Conservation (phyloP, 345 rosid species). For the Erucastrum elatum region DNA sequence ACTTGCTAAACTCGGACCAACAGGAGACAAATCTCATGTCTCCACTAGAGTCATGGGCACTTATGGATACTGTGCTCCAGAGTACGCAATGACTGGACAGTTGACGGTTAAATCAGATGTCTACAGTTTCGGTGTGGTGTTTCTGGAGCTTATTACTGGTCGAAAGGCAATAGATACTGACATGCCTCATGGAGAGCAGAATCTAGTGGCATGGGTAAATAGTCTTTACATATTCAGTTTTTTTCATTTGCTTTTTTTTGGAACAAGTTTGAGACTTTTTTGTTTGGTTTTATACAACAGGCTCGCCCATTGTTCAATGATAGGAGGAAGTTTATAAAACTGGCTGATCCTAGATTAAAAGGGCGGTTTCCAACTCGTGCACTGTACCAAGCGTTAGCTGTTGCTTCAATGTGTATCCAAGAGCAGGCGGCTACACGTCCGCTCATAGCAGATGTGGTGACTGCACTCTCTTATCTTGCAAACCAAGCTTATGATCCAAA, state of each 20-base stretch:
- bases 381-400: slow-evolving; percentile 90
- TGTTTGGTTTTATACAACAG: slow-evolving; percentile 45
- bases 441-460: slow-evolving; percentile 85
- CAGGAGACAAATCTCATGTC: slow-evolving; percentile 96
- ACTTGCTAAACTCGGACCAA: slow-evolving; percentile 96
- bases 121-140: slow-evolving; percentile 93
- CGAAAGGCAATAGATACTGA: slow-evolving; percentile 87
- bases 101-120: slow-evolving; percentile 94
- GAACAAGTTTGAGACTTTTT: not conserved
- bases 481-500: slow-evolving; percentile 79
- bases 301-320: slow-evolving; percentile 86
- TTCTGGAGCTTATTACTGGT: slow-evolving; percentile 92
- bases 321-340: slow-evolving; percentile 67
- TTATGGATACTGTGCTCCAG: slow-evolving; percentile 98
- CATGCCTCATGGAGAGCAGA: slow-evolving; percentile 93
- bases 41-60: slow-evolving; percentile 99
- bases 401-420: slow-evolving; percentile 98
- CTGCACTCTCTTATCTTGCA: slow-evolving; percentile 88
- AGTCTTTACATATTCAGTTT: not conserved
- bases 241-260: not conserved
- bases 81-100: slow-evolving; percentile 99
- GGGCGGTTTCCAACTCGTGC: slow-evolving; percentile 87
- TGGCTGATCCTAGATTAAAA: slow-evolving; percentile 79
- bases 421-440: slow-evolving; percentile 98
- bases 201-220: slow-evolving; percentile 89